Base-by-base conservation (phyloP, 129 eudicot genomes). In the Helianthus annuus region DNA sequence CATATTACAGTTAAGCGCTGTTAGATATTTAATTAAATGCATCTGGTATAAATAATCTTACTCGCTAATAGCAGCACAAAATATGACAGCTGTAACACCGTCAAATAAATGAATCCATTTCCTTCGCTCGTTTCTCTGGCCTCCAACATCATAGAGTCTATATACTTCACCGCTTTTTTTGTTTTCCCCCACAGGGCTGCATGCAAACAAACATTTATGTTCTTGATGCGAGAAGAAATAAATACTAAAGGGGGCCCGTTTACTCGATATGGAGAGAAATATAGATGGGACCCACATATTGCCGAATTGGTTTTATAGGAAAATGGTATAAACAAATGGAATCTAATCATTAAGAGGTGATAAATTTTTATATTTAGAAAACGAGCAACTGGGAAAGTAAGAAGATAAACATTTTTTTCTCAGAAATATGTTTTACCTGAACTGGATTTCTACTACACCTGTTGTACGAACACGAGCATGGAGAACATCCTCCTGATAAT, bases 101-200 rank as follows among this genome's bases (percentile, higher is more conserved):
- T 94, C 98, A 83, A 94, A 94, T 70, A 94, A 80, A 90, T 94
- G 98, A 80, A 94, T 94, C 98, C 97, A 94, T 76, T 94, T 94
- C 81, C 97, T 90, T 83, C 98, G 81, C 83, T 94, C 98, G 72
- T 94, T 94, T 85, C 92, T 86, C 85, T 94, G 98, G 55, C 97
- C 98, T 77, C 98, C 98, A 79, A 94, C 98, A 84, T 94, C 98
- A 73, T 85, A 94, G 51, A 94, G 91, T 78, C 96, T 82, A 82
- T 94, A 94, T 54, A 94, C 97, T 78, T 94, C 98, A 12, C 98
- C 98, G 74, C 97, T 94, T 78, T 88, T 94, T 74, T 94, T 94
- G 83, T 90, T 90, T 81, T 94, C 91, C 54, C 98, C 98, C 76
- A 94, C 98, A 62, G 98, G 98, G 82, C 98, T 94, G 93, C 83